Evolutionary conservation across 192 early-diverging fungal species (phyloP).

Genomic region (Coemansia sp.): DNA sequence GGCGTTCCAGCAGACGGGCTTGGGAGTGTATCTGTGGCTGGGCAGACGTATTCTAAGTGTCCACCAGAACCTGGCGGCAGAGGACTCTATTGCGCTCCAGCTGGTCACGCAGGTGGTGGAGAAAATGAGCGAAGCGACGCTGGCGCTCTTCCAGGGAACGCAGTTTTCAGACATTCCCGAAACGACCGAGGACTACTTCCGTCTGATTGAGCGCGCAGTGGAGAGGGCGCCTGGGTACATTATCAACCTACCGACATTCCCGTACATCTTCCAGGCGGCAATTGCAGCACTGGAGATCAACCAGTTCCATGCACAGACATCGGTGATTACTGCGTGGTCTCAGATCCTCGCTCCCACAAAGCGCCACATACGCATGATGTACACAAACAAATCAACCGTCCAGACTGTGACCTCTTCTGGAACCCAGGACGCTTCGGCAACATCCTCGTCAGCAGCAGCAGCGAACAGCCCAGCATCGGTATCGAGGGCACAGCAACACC

Average conservation of each 20-base stretch:
- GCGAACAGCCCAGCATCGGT: neutral
- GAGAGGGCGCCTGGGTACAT: constrained; percentile 38
- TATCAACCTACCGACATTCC: constrained; percentile 23
- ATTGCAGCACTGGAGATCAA: constrained; percentile 43
- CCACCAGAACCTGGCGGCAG: constrained; percentile 59
- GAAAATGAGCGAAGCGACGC: constrained; percentile 65
- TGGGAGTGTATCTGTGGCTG: constrained; percentile 82
- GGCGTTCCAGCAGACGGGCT: constrained; percentile 67
- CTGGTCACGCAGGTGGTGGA: constrained; percentile 63
- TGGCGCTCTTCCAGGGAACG: constrained; percentile 58
- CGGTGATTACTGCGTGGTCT: constrained; percentile 33
- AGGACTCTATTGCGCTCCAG: constrained; percentile 36
- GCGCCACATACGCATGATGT: constrained; percentile 45
- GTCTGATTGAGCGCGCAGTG: constrained; percentile 39
- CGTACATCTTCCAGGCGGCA: constrained; percentile 32
- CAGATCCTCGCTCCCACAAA: constrained; percentile 49
- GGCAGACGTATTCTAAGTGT: constrained; percentile 64
- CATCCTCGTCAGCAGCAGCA: neutral
- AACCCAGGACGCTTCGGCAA: neutral
- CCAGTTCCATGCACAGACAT: constrained; percentile 43
- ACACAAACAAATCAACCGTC: constrained; percentile 9
- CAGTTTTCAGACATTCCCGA: constrained; percentile 47
- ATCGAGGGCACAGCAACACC: constrained; percentile 14
- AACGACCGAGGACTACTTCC: constrained; percentile 51
- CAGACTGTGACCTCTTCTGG: constrained; percentile 3